Conservation (phyloP, 257 asterid species). For the Euphrasia confusa region DNA sequence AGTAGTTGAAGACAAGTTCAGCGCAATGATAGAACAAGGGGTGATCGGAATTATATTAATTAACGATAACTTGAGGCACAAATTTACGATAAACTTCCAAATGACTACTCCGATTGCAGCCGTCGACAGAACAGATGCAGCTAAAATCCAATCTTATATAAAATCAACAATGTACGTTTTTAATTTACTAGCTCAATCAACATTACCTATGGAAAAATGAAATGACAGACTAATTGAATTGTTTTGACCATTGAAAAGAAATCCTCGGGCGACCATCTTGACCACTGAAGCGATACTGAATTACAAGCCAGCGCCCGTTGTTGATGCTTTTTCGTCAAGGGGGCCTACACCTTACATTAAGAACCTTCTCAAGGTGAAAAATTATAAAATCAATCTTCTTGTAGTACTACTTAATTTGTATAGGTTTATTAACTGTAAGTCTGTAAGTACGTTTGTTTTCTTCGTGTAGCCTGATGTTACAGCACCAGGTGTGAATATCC, state of each 20-base stretch:
- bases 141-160: conserved; percentile 45
- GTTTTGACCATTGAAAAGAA: conserved; percentile 21
- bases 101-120: conserved; percentile 32
- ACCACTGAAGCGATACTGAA: neutral
- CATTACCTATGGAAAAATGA: too few relatives aligned
- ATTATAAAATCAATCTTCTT: too few relatives aligned
- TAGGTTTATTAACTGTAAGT: too few relatives aligned
- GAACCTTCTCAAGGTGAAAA: neutral
- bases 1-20: neutral
- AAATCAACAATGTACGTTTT: conserved; percentile 22
- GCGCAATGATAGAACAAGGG: neutral
- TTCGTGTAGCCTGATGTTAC: neutral
- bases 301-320: neutral
- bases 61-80: neutral
- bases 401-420: too few relatives aligned
- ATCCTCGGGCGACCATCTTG: conserved; percentile 47
- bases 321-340: neutral
- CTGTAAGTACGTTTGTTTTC: too few relatives aligned
- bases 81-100: conserved; percentile 23
- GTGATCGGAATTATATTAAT: neutral
- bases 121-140: conserved; percentile 42
- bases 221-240: too few relatives aligned
- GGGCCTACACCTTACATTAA: conserved; percentile 42
- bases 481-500: neutral
- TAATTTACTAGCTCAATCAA: too few relatives aligned